Evolutionary conservation across 1,284 basidiomycete species (phyloP).

Genomic region (Anthracocystis walkeri): DNA sequence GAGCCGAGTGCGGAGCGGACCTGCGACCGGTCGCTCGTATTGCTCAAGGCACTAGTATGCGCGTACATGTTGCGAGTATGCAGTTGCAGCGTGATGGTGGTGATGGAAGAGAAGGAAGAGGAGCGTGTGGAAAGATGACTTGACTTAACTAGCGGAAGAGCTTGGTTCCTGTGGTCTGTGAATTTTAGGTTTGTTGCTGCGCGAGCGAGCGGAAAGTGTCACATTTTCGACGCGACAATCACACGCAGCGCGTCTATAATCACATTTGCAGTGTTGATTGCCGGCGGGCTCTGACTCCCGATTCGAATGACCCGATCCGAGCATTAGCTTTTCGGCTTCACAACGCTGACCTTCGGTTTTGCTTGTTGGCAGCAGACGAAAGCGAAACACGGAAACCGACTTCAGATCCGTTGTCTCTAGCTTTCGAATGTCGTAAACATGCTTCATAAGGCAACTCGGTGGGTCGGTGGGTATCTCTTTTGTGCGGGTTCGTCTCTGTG

Average conservation of each 20-base stretch:
- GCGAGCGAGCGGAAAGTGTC: conserved; percentile 8
- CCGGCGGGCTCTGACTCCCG: conserved; percentile 1
- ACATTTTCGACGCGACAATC: conserved; percentile 28
- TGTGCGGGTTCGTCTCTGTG: neutral
- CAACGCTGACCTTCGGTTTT: too few relatives aligned
- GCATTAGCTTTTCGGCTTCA: neutral
- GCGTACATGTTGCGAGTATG: conserved; percentile 18
- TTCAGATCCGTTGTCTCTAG: too few relatives aligned
- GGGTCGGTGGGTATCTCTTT: neutral
- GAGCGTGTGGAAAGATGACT: conserved; percentile 1
- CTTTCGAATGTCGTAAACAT: too few relatives aligned
- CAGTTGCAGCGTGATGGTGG: neutral
- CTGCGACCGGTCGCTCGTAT: conserved; percentile 22
- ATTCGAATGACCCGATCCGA: neutral
- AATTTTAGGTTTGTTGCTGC: conserved; percentile 2
- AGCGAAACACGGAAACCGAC: too few relatives aligned
- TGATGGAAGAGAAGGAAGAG: conserved; percentile 1
- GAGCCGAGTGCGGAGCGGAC: conserved; percentile 44
- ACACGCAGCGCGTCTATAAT: conserved; percentile 1
- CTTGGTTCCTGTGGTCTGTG: neutral
- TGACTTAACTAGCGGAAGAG: neutral
- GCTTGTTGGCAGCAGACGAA: too few relatives aligned
- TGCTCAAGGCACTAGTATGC: conserved; percentile 12
- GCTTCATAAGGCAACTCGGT: neutral
- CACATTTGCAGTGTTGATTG: conserved; percentile 2